Evolutionary conservation across 495 filamentous ascomycete species (phyloP).

Genomic region (Penicillium subrubescens): DNA sequence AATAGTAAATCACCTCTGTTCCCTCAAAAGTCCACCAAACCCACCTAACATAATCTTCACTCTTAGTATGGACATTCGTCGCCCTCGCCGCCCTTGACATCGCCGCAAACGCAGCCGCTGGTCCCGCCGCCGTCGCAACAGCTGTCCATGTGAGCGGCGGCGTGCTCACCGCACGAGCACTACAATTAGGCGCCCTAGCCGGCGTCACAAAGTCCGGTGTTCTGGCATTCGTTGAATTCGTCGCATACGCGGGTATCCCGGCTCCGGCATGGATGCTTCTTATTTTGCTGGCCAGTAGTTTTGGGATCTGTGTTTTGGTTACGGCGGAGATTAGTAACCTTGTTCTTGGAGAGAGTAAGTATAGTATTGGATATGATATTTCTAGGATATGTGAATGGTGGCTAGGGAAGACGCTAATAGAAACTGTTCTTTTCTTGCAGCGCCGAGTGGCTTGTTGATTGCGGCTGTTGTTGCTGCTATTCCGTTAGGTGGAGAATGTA

Average conservation of each 20-base stretch:
- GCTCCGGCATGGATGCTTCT: constrained; percentile 17
- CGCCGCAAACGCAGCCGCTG: constrained; percentile 21
- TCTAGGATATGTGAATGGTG: neutral
- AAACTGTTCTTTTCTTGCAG: neutral
- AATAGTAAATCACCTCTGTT: constrained; percentile 6
- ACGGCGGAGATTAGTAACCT: constrained; percentile 22
- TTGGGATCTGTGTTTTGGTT: constrained; percentile 19
- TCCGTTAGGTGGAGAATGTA: constrained; percentile 17
- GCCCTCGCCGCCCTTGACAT: constrained; percentile 21
- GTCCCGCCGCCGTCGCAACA: constrained; percentile 21
- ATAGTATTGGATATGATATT: neutral
- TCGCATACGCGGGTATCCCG: constrained; percentile 16
- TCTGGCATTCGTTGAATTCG: constrained; percentile 17
- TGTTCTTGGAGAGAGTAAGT: constrained; percentile 22
- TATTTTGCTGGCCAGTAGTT: constrained; percentile 18
- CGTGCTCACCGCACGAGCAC: constrained; percentile 12
- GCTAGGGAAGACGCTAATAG: neutral
- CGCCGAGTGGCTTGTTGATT: constrained; percentile 17
- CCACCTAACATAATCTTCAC: neutral
- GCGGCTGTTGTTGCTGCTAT: constrained; percentile 24
- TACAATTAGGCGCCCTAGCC: constrained; percentile 18
- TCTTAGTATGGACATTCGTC: constrained; percentile 19
- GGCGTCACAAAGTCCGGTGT: constrained; percentile 21
- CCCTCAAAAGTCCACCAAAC: neutral
- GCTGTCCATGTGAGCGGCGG: constrained; percentile 19